A percentile compares a stretch with the other conserved stretches of the same genome.
These are phyloP conservation scores for Raddia distichophylla DNA, from an alignment of 176 grass and related monocot species.

Conservation along the genomic window DNA sequence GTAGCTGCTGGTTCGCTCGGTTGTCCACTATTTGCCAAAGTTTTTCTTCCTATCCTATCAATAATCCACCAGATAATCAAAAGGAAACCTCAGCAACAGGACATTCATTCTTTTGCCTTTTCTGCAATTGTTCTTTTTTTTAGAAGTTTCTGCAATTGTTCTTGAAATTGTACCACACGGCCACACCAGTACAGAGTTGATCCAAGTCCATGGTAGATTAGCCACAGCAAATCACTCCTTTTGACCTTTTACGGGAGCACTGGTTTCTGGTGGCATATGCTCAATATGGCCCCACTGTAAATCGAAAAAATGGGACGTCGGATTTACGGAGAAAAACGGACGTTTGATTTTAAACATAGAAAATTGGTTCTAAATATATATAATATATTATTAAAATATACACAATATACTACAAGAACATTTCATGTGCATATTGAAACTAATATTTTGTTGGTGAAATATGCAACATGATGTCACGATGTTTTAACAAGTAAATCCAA, in stretches of 20 bases:
- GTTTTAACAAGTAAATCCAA: too few species aligned
- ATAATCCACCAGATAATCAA: not conserved
- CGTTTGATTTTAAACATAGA: too few species aligned
- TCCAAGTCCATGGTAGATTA: not conserved
- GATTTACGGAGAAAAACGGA: too few species aligned
- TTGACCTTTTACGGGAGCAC: not conserved
- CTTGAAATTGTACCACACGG: not conserved
- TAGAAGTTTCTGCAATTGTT: not conserved
- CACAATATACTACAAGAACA: too few species aligned
- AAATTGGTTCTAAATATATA: too few species aligned
- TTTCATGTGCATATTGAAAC: too few species aligned
- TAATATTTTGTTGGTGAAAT: too few species aligned
- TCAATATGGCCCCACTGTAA: too few species aligned
- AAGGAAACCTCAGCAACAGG: not conserved
- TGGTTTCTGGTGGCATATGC: not conserved
- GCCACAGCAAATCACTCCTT: not conserved
- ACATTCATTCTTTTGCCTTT: not conserved
- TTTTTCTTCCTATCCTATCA: slow-evolving; percentile 5
- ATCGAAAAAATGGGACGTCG: too few species aligned
- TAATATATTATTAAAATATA: too few species aligned
- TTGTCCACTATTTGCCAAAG: not conserved
- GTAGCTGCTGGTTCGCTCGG: slow-evolving; percentile 2
- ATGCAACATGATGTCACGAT: too few species aligned
- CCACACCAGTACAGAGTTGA: not conserved
- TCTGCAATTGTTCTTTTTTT: not conserved